Evolutionary conservation across 345 rosid genomes (phyloP).

Genomic region (Eucalyptus pauciflora): DNA sequence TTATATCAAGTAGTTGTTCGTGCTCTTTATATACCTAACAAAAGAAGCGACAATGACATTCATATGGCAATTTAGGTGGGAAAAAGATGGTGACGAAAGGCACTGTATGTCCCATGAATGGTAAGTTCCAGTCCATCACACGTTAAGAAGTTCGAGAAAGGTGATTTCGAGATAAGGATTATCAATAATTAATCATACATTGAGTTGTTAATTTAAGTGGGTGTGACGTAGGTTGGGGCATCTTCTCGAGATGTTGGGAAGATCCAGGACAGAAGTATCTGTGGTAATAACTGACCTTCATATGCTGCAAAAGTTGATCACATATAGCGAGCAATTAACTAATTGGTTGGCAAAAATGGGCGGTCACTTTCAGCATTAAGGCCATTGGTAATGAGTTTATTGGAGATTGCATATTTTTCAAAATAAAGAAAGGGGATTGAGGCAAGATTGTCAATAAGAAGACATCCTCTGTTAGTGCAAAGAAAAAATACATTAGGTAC

Average conservation of each 20-base stretch:
- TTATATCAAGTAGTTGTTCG: background rate
- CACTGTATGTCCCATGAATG: background rate
- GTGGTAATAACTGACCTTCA: background rate
- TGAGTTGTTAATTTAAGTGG: background rate
- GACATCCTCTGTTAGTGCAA: background rate
- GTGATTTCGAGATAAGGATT: background rate
- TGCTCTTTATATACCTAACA: background rate
- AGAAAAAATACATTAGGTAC: background rate
- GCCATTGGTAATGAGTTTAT: background rate
- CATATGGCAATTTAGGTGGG: background rate
- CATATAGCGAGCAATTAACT: background rate
- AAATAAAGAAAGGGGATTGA: background rate
- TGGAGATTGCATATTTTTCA: background rate
- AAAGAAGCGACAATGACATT: background rate
- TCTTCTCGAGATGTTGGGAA: background rate
- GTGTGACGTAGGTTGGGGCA: background rate
- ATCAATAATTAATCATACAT: background rate
- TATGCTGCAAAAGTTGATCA: background rate
- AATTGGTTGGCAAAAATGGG: background rate
- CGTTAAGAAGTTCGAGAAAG: background rate
- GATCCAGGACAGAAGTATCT: background rate
- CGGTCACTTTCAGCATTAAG: background rate
- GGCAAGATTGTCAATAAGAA: background rate
- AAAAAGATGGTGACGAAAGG: background rate
- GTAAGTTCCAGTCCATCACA: background rate